phyloP scores from a whole-genome alignment of 192 early-diverging fungal species.

The Mortierella claussenii region DNA sequence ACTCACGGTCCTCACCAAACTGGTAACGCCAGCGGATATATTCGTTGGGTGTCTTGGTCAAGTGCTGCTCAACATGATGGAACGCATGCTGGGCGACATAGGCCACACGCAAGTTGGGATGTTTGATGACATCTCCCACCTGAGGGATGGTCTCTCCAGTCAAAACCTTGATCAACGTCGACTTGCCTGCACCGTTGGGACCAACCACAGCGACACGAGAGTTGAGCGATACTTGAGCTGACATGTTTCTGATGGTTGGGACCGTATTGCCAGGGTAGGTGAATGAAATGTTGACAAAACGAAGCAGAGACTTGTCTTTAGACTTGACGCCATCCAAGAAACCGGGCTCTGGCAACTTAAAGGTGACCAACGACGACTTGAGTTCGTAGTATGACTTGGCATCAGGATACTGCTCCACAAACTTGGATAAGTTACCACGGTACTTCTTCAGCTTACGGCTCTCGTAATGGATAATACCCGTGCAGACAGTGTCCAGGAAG shows the following conservation, averaged over 20 bases:
- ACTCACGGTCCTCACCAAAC: constrained; percentile 80
- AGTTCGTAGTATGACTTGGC: constrained; percentile 85
- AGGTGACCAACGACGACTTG: constrained; percentile 68
- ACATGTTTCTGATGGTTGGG: constrained; percentile 68
- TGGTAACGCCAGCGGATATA: constrained; percentile 85
- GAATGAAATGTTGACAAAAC: constrained; percentile 73
- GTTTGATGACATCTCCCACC: constrained; percentile 78
- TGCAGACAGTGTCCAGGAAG: constrained; percentile 85
- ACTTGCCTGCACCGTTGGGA: constrained; percentile 56
- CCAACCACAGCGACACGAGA: constrained; percentile 86
- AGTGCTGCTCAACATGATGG: constrained; percentile 86
- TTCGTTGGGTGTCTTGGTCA: constrained; percentile 63
- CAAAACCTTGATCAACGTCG: constrained; percentile 72
- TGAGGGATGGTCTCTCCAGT: constrained; percentile 82
- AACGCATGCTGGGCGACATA: constrained; percentile 90
- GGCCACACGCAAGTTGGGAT: constrained; percentile 84
- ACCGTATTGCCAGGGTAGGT: constrained; percentile 75
- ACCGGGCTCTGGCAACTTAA: constrained; percentile 79
- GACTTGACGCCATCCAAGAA: constrained; percentile 78
- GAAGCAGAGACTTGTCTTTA: constrained; percentile 78
- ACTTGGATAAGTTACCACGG: constrained; percentile 81
- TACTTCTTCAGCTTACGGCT: constrained; percentile 79
- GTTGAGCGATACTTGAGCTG: constrained; percentile 73
- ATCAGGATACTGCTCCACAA: constrained; percentile 80
- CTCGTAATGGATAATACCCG: constrained; percentile 88